These are phyloP conservation scores for Ziziphus jujuba DNA, from an alignment of 306 rosid genomes.

Conservation along the genomic window DNA sequence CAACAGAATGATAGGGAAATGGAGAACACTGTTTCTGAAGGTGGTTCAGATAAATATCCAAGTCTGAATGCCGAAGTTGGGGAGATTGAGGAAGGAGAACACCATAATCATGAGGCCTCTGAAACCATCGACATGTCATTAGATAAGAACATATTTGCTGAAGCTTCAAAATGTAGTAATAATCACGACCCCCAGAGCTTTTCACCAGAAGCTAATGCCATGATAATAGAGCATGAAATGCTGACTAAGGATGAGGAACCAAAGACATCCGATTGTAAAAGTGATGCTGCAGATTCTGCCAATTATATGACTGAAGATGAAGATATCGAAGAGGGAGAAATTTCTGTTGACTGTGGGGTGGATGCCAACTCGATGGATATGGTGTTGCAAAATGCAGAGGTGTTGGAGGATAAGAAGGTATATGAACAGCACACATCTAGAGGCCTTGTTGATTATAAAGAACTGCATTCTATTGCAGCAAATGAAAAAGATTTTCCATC, in stretches of 20 bases:
- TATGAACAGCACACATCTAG: constrained; percentile 31
- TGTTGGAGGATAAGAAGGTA: constrained; percentile 27
- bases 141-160: constrained; percentile 25
- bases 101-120: constrained; percentile 23
- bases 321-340: constrained; percentile 81
- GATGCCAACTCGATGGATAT: constrained; percentile 33
- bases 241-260: constrained; percentile 19
- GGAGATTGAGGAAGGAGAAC: constrained; percentile 33
- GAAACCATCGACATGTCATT: constrained; percentile 19
- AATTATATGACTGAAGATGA: constrained; percentile 29
- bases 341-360: constrained; percentile 45
- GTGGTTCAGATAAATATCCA: constrained; percentile 7
- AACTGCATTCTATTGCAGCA: constrained; percentile 23
- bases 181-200: constrained; percentile 7
- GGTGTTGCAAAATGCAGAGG: constrained; percentile 34
- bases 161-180: constrained; percentile 24
- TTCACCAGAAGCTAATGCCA: background rate
- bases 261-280: constrained; percentile 16
- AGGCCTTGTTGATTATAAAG: constrained; percentile 17
- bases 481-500: constrained; percentile 28
- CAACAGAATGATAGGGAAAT: constrained; percentile 31
- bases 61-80: constrained; percentile 30
- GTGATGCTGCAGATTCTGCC: constrained; percentile 22
- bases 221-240: constrained; percentile 22
- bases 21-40: constrained; percentile 24